Percentiles rank a stretch among this genome's conserved stretches.
These are phyloP conservation scores for Inga oerstediana DNA, from an alignment of 306 rosid species.

Conservation along the genomic window DNA sequence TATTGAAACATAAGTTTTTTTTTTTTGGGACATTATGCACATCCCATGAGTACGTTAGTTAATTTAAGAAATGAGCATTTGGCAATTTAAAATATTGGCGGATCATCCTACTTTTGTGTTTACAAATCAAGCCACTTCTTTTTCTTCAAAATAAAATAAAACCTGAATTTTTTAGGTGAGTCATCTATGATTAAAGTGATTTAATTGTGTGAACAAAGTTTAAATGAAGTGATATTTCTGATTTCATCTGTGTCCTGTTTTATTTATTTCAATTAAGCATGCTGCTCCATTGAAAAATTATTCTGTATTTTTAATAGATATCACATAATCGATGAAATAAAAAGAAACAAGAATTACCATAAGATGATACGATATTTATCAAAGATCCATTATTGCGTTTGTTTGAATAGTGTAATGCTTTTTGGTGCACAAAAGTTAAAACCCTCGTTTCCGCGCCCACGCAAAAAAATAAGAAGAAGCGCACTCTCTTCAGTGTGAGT, in stretches of 20 bases:
- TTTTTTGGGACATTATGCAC: background rate
- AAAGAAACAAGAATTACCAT: background rate
- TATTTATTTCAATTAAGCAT: too few relatives aligned
- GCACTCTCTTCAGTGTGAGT: background rate
- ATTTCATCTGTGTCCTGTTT: background rate
- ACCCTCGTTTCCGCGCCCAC: constrained; percentile 34
- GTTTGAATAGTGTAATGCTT: background rate
- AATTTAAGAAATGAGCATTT: background rate
- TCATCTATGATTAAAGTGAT: too few relatives aligned
- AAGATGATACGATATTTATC: background rate
- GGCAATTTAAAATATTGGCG: too few relatives aligned
- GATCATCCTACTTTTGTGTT: too few relatives aligned
- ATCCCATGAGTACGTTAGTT: background rate
- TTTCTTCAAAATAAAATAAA: too few relatives aligned
- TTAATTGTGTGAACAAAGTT: too few relatives aligned
- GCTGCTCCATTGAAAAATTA: too few relatives aligned
- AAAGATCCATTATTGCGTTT: background rate
- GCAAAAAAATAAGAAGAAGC: background rate
- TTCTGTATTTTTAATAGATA: background rate
- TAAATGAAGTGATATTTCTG: too few relatives aligned
- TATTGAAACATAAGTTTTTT: background rate
- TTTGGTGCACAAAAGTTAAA: background rate
- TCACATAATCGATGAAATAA: background rate
- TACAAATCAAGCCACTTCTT: too few relatives aligned
- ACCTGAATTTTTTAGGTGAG: too few relatives aligned